phyloP scores from a whole-genome alignment of 306 rosid genomes.

The Castanea mollissima region DNA sequence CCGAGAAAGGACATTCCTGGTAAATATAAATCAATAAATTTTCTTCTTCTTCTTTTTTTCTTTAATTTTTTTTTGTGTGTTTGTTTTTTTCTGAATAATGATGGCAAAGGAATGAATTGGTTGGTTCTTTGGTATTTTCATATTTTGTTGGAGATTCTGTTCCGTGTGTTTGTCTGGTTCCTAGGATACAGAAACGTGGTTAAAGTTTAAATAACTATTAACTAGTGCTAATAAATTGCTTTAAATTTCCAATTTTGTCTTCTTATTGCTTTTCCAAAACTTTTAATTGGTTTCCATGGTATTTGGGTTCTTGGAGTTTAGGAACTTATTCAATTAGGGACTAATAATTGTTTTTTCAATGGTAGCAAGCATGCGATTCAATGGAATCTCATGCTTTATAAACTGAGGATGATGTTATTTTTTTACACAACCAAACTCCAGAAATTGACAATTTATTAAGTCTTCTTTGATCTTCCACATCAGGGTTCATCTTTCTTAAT shows the following conservation, averaged over 20 bases:
- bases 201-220: neutral
- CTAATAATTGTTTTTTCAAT: neutral
- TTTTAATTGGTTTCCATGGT: neutral
- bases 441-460: neutral
- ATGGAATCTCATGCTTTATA: neutral
- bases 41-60: neutral
- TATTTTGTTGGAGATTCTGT: neutral
- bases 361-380: neutral
- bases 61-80: neutral
- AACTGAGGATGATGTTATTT: neutral
- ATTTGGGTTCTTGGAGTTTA: neutral
- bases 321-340: neutral
- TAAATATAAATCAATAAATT: constrained; percentile 6
- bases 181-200: too few relatives aligned
- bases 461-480: neutral
- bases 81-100: neutral
- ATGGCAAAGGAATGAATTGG: neutral
- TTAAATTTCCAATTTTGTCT: neutral
- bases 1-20: constrained; percentile 72
- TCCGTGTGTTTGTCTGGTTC: neutral
- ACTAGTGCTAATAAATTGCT: neutral
- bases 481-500: neutral
- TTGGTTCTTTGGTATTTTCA: neutral
- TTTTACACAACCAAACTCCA: neutral
- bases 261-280: neutral